Conservation (phyloP, 2,329 filamentous ascomycete genomes). For the Stemphylium beticola region DNA sequence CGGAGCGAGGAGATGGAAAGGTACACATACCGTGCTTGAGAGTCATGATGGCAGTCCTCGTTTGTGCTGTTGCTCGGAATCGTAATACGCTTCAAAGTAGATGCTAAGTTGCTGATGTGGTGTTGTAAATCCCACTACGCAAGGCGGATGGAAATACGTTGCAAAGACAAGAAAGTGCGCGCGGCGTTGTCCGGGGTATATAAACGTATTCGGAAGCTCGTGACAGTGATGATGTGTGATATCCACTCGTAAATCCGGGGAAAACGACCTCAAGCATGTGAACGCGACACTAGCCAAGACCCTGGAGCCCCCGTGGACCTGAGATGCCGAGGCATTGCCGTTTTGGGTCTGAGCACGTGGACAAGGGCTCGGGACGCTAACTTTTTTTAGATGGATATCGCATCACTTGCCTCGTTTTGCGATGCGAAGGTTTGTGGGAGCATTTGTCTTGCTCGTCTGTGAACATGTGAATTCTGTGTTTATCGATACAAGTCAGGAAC, state of each 20-base stretch:
- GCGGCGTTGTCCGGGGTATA: conserved; percentile 20
- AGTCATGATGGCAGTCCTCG: conserved; percentile 36
- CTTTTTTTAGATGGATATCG: neutral
- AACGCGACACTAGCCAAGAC: conserved; percentile 19
- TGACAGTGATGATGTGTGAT: conserved; percentile 26
- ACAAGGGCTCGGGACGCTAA: neutral
- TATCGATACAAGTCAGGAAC: neutral
- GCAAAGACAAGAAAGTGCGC: too few species aligned
- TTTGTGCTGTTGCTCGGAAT: neutral
- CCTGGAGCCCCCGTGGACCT: conserved; percentile 5
- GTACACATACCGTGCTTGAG: conserved; percentile 35
- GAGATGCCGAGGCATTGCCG: conserved; percentile 25
- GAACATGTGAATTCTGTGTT: neutral
- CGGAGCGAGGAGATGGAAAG: too few species aligned
- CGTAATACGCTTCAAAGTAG: neutral
- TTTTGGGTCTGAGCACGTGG: conserved; percentile 22
- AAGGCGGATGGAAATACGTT: too few species aligned
- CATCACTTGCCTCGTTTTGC: conserved; percentile 10
- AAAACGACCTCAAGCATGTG: conserved; percentile 26
- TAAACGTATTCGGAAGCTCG: conserved; percentile 29
- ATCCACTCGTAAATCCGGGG: conserved; percentile 20
- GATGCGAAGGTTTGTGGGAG: neutral
- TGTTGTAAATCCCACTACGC: too few species aligned
- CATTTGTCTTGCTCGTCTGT: neutral
- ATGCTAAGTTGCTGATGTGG: neutral